phyloP scores from a whole-genome alignment of 2,329 filamentous ascomycete species.

The Diaporthe ilicicola region DNA sequence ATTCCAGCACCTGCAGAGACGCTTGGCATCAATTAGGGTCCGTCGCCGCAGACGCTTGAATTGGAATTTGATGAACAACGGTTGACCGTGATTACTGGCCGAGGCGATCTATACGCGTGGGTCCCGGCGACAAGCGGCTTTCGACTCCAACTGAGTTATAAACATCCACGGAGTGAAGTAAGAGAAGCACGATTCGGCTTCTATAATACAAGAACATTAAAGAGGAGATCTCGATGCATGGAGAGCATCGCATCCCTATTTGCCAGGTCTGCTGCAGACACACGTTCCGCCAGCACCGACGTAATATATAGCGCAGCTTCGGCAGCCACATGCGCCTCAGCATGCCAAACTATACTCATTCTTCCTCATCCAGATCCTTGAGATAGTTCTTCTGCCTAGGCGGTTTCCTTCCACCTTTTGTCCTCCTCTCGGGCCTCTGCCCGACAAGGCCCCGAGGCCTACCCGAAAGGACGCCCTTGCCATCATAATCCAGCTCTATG shows the following conservation, averaged over 20 bases:
- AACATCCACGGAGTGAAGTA: no score
- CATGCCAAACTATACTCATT: neutral
- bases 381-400: slow-evolving; percentile 48
- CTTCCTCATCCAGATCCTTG: slow-evolving; percentile 47
- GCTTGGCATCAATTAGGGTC: no score
- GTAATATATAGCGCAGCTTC: neutral
- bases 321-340: neutral
- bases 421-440: slow-evolving; percentile 47
- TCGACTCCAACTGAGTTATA: no score
- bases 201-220: neutral
- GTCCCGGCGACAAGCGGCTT: no score
- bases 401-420: slow-evolving; percentile 51
- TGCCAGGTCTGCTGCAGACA: neutral
- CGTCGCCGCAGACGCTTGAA: no score
- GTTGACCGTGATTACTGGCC: no score
- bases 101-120: no score
- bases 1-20: no score
- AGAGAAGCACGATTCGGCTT: neutral
- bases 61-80: no score
- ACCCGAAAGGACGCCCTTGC: slow-evolving; percentile 49
- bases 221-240: neutral
- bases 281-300: no score
- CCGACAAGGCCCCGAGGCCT: slow-evolving; percentile 44
- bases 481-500: slow-evolving; percentile 48
- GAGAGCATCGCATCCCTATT: neutral